Evolutionary conservation across 257 asterid species (phyloP), one percentile per base, ranked within the genome.

Genomic region (Gentiana macrophylla): DNA sequence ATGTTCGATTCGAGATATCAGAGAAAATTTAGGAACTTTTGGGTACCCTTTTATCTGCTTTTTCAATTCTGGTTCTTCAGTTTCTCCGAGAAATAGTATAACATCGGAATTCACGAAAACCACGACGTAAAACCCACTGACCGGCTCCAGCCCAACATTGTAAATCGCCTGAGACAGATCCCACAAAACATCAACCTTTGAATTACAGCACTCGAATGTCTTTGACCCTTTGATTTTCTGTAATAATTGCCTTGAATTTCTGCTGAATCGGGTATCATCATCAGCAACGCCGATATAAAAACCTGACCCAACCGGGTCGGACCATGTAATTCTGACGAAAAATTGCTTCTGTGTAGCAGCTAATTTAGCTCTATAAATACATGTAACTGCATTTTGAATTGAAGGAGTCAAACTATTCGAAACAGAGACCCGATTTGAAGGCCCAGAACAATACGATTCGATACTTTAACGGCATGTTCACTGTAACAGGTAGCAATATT

Each of bases 401-500:
- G 94, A 63, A 43, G 86, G 67, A 13, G 67, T 45, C 52, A 64
- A 8, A 4, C 60, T 71, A 1, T 69, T 59, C 0, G 80, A 55
- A 6, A 35, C 59, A 45, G 45, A 52, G 41, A 67, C 67, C 53
- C 57, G 79, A 49, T 68, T 72, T 3, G 82, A 68, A 46, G 81
- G 74, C 32, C 84, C 81, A 0, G 87, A 76, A 63, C 94, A 78
- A 50, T 86, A 83, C 1, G 95, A 72, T 78, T 82, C 11, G 97
- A 78, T 8, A 86, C 84, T 56, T 84, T 78, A 35, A 84, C 67
- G 32, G 97, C 94, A 49, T 80, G 80, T 41, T 89, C 88, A 69
- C 75, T 72, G 63, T 89, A 80, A 65, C 97, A 89, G 24, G 67
- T 53, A 44, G 88, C 75, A 44, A 89, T 70, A 62, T 67, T 82